These are phyloP conservation scores for Penicillium sp. DNA, from an alignment of 2,329 filamentous ascomycete genomes.

Conservation along the genomic window DNA sequence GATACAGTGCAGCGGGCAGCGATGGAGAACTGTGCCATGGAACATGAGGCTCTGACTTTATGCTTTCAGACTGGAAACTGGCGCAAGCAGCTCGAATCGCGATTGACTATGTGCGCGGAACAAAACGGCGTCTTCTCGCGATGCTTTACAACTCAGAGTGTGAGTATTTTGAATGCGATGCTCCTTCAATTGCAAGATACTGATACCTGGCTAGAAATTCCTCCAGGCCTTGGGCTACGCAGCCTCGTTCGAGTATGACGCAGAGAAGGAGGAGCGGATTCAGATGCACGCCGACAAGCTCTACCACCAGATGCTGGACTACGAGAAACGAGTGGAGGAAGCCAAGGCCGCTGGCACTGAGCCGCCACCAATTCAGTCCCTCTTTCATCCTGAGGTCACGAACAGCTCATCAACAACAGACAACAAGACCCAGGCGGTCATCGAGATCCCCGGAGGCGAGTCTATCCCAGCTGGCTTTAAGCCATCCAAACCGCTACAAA, in stretches of 20 bases:
- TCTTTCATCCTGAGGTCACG: slow-evolving; percentile 42
- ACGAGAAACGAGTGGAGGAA: slow-evolving; percentile 73
- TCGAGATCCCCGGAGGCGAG: slow-evolving; percentile 40
- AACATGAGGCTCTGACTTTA: slow-evolving; percentile 77
- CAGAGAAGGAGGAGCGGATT: slow-evolving; percentile 77
- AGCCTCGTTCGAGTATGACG: slow-evolving; percentile 62
- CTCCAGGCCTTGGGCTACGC: slow-evolving; percentile 89
- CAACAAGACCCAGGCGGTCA: slow-evolving; percentile 8
- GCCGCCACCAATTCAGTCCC: slow-evolving; percentile 44
- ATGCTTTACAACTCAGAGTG: slow-evolving; percentile 86
- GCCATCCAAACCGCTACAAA: slow-evolving; percentile 39
- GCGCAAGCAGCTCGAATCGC: slow-evolving; percentile 54
- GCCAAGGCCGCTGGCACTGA: slow-evolving; percentile 46
- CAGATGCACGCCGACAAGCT: slow-evolving; percentile 94
- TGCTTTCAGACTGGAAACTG: slow-evolving; percentile 76
- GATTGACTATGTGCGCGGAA: slow-evolving; percentile 74
- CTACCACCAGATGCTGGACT: slow-evolving; percentile 81
- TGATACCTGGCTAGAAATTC: slow-evolving; percentile 63
- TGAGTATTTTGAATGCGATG: slow-evolving; percentile 42
- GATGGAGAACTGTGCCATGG: slow-evolving; percentile 88
- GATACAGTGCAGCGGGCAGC: slow-evolving; percentile 75
- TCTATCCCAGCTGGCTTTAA: slow-evolving; percentile 37
- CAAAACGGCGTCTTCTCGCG: slow-evolving; percentile 77
- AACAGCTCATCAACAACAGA: slow-evolving; percentile 6
- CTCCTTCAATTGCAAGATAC: not conserved